phyloP scores from a whole-genome alignment of 345 rosid genomes.

The Populus alba region DNA sequence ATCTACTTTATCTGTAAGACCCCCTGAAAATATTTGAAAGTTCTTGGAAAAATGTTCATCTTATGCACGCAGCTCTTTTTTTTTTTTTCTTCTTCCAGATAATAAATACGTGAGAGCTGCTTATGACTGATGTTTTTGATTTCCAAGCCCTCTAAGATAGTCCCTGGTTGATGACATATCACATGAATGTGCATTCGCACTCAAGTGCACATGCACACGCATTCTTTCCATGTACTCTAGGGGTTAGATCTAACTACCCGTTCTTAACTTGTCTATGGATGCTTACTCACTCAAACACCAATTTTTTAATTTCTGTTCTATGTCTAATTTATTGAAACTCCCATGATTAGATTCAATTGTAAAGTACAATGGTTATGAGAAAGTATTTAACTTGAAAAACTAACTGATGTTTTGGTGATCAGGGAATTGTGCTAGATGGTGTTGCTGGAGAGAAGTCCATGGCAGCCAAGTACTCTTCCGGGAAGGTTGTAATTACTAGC shows the following conservation, averaged over 20 bases:
- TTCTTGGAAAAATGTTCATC: background rate
- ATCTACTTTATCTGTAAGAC: background rate
- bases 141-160: background rate
- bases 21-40: conserved; percentile 1
- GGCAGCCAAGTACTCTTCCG: conserved; percentile 83
- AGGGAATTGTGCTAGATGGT: conserved; percentile 73
- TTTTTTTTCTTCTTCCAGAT: background rate
- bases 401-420: conserved; percentile 31
- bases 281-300: background rate
- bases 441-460: conserved; percentile 69
- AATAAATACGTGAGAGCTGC: background rate
- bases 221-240: background rate
- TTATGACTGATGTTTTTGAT: background rate
- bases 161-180: background rate
- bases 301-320: background rate
- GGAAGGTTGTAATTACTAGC: conserved; percentile 51
- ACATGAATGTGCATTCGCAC: background rate
- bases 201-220: background rate
- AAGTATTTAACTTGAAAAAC: conserved; percentile 1
- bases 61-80: background rate
- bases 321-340: background rate
- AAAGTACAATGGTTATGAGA: background rate
- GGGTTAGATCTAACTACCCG: background rate
- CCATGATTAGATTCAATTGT: background rate
- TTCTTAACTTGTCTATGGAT: background rate